Evolutionary conservation across 2,329 filamentous ascomycete species (phyloP).

Genomic region (Curvularia sp.): DNA sequence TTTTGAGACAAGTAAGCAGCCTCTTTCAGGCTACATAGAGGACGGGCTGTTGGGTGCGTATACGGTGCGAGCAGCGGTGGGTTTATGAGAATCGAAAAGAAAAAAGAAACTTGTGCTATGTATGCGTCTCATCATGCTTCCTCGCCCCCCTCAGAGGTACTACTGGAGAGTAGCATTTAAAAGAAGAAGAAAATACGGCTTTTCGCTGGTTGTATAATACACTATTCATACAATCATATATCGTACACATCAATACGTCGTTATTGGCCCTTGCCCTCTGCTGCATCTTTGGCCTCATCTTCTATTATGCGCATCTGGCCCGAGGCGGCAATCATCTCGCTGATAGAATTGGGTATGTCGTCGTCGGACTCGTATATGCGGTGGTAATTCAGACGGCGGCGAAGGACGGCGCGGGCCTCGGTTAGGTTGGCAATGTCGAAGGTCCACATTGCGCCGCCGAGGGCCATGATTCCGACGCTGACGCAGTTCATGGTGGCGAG

Average conservation of each 20-base stretch:
- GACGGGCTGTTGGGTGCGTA: no score
- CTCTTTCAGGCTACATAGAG: no score
- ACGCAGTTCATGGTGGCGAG: conserved; percentile 87
- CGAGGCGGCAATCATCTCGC: conserved; percentile 50
- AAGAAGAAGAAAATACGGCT: no score
- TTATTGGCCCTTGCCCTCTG: conserved; percentile 24
- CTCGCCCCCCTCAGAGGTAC: no score
- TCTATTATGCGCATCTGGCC: conserved; percentile 52
- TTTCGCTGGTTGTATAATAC: conserved; percentile 23
- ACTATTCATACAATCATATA: conserved; percentile 33
- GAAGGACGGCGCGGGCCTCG: conserved; percentile 66
- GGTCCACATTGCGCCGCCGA: conserved; percentile 76
- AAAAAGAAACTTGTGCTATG: no score
- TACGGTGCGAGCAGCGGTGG: no score
- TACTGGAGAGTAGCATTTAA: no score
- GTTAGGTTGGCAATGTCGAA: conserved; percentile 70
- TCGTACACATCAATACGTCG: conserved; percentile 20
- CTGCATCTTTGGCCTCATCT: conserved; percentile 21
- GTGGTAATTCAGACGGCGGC: conserved; percentile 64
- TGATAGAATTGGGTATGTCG: conserved; percentile 34
- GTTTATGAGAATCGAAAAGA: no score
- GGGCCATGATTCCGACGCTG: conserved; percentile 75
- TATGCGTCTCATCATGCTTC: no score
- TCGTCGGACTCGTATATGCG: conserved; percentile 56
- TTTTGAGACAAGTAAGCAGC: neutral